Evolutionary conservation across 441 rosid species (phyloP), one percentile per base, ranked within the genome.

Genomic region (Adansonia grandidieri): DNA sequence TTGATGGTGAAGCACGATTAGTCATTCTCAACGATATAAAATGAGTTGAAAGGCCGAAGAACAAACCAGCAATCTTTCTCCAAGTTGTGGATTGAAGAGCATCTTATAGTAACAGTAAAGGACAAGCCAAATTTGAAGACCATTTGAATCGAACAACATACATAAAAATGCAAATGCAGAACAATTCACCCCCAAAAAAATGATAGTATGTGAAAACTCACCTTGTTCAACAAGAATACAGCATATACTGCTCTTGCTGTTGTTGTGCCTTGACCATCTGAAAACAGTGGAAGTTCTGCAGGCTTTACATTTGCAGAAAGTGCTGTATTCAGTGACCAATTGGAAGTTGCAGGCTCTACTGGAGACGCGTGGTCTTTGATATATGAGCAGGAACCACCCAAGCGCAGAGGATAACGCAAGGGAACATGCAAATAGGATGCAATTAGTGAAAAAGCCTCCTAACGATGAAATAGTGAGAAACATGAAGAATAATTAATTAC

Each of bases 211-310:
- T 5, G 28, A n/a, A 60, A 79, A 54, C 60, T 53, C 78, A 96
- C 99, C 98, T 96, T 96, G 88, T 91, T 92, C 79, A 96, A 85
- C 76, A 96, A 87, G 85, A 96, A 96, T 80, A 96, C 96, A 81
- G 94, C 99, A 77, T 96, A 96, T 62, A 98, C 99, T 71, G 96
- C 95, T 87, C 96, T 88, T 75, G 99, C 28, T 24, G 1, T 24
- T 24, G 78, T 92, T 51, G 99, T 86, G 77, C 94, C 99, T 84
- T 94, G 98, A 83, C 99, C 98, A 78, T 96, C 98, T 78, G 94
- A 78, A 84, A 91, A 96, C 79, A 96, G 90, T 17, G 98, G 98
- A 84, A 96, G 94, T 70, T 91, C 97, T 64, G 85, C 88, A 32
- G 87, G 83, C 80, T 87, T 96, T 15, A 50, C 37, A 79, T 83